phyloP scores from a whole-genome alignment of 371 early-diverging fungal species.

The Batkoa obscura region DNA sequence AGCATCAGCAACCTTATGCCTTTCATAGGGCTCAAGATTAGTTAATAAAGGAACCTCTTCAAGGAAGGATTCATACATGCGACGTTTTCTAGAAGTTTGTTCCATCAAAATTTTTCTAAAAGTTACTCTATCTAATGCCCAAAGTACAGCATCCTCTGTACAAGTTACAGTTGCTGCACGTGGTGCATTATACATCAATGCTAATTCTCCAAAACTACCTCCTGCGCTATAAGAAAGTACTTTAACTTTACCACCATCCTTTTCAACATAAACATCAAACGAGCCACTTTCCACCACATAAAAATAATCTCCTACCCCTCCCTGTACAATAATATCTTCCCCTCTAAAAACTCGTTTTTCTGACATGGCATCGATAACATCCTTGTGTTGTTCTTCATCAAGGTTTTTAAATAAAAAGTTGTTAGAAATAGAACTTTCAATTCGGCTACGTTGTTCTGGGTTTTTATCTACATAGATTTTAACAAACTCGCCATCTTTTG shows the following conservation, averaged over 20 bases:
- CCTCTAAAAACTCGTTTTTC: conserved; percentile 30
- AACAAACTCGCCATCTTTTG: conserved; percentile 51
- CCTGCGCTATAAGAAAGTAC: conserved; percentile 40
- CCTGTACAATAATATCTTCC: conserved; percentile 68
- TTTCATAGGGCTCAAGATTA: conserved; percentile 41
- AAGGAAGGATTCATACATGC: conserved; percentile 60
- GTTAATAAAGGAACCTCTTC: conserved; percentile 45
- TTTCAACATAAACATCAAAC: conserved; percentile 42
- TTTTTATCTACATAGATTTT: conserved; percentile 76
- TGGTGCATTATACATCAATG: conserved; percentile 79
- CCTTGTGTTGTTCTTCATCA: conserved; percentile 88
- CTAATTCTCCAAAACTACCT: conserved; percentile 74
- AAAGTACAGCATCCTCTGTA: conserved; percentile 41
- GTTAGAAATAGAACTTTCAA: conserved; percentile 53
- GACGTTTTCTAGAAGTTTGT: conserved; percentile 42
- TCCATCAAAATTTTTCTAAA: conserved; percentile 62
- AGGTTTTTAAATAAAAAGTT: conserved; percentile 86
- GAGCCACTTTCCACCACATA: conserved; percentile 71
- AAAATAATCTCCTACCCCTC: conserved; percentile 63
- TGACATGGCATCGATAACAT: conserved; percentile 37
- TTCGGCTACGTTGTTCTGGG: conserved; percentile 58
- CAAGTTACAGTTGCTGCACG: conserved; percentile 70
- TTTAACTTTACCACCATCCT: conserved; percentile 18
- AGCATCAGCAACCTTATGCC: conserved; percentile 66
- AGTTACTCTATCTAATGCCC: conserved; percentile 66